Percentiles rank a stretch among this genome's conserved stretches.
Conservation (phyloP, 345 rosid species). For the Geranium rotundifolium region DNA sequence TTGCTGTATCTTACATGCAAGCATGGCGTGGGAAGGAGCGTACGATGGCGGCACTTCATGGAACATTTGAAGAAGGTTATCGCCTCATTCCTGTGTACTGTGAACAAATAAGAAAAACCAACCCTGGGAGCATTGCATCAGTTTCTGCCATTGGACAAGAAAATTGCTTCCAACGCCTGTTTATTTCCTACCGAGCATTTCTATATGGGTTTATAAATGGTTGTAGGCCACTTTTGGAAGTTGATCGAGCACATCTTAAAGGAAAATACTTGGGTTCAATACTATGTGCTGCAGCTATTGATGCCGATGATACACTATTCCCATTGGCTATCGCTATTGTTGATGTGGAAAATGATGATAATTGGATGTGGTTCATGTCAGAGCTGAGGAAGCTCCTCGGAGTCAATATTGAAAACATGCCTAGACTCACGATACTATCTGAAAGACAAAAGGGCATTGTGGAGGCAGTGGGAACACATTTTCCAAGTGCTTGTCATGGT, state of each 20-base stretch:
- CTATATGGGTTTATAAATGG: slow-evolving; percentile 85
- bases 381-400: slow-evolving; percentile 95
- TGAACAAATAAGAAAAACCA: slow-evolving; percentile 68
- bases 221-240: slow-evolving; percentile 90
- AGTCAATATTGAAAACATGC: slow-evolving; percentile 85
- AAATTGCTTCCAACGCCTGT: slow-evolving; percentile 91
- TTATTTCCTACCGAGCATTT: slow-evolving; percentile 76
- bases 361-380: slow-evolving; percentile 98
- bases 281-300: slow-evolving; percentile 90
- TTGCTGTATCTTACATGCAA: slow-evolving; percentile 98
- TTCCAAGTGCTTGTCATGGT: slow-evolving; percentile 87
- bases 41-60: slow-evolving; percentile 98
- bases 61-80: slow-evolving; percentile 96
- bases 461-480: slow-evolving; percentile 95
- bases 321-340: slow-evolving; percentile 88
- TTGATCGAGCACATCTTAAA: slow-evolving; percentile 81
- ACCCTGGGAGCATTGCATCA: slow-evolving; percentile 89
- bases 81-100: slow-evolving; percentile 83
- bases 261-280: slow-evolving; percentile 86
- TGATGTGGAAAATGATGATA: slow-evolving; percentile 71
- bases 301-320: slow-evolving; percentile 77
- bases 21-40: slow-evolving; percentile 99
- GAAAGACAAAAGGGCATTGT: slow-evolving; percentile 70
- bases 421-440: no score
- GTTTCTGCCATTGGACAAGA: slow-evolving; percentile 75